Conservation (phyloP, 1,284 basidiomycete genomes). For the Irpex sp. region DNA sequence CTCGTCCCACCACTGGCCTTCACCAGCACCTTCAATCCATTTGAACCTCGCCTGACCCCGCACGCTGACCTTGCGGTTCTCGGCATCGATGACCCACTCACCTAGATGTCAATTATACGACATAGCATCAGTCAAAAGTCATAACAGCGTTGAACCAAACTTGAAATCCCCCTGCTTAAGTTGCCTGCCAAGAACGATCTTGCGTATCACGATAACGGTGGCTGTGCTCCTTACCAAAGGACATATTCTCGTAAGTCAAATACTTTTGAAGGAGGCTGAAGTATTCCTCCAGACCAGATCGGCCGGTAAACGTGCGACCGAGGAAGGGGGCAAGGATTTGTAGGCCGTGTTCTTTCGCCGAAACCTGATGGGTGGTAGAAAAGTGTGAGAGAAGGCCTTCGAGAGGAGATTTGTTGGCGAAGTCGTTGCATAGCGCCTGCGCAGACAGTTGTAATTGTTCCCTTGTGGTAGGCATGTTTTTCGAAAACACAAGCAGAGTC, state of each 20-base stretch:
- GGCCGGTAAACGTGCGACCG: slow-evolving; percentile 45
- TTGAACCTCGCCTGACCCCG: slow-evolving; percentile 54
- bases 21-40: slow-evolving; percentile 40
- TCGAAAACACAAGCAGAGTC: not conserved
- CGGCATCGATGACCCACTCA: slow-evolving; percentile 39
- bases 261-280: slow-evolving; percentile 44
- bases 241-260: slow-evolving; percentile 40
- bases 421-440: slow-evolving; percentile 47
- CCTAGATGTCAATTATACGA: not conserved
- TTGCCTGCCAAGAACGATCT: not conserved
- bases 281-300: slow-evolving; percentile 42
- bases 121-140: not conserved
- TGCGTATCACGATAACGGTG: not conserved
- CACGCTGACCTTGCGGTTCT: slow-evolving; percentile 45
- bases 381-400: slow-evolving; percentile 47
- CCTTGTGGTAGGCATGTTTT: slow-evolving; percentile 18
- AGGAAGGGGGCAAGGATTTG: slow-evolving; percentile 54
- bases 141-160: not conserved
- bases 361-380: slow-evolving; percentile 40
- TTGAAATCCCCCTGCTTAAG: too few species aligned
- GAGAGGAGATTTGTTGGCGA: slow-evolving; percentile 41
- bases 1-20: slow-evolving; percentile 56
- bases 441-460: slow-evolving; percentile 41
- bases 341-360: slow-evolving; percentile 56
- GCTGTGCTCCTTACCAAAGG: slow-evolving; percentile 24